Percentiles rank a stretch among this genome's conserved stretches.
Evolutionary conservation across 2,329 filamentous ascomycete species (phyloP).

Genomic region (Trichoderma sp.): DNA sequence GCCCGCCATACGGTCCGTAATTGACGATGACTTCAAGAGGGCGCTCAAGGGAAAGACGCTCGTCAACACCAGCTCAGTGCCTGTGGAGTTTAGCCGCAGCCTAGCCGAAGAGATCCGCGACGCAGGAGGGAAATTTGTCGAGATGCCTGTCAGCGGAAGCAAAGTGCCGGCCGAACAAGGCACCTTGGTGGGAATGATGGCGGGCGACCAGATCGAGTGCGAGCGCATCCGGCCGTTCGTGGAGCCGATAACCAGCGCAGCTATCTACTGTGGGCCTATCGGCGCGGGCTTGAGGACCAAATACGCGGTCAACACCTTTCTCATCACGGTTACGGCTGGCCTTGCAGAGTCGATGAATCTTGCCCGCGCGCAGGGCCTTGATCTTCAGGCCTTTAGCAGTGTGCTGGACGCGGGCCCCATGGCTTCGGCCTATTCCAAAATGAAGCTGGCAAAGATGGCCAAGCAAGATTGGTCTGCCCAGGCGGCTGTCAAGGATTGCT

Average conservation of each 20-base stretch:
- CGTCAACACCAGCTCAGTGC: conserved; percentile 40
- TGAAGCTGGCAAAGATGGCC: conserved; percentile 40
- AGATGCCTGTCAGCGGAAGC: conserved; percentile 45
- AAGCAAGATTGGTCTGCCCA: conserved; percentile 39
- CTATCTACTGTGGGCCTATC: conserved; percentile 42
- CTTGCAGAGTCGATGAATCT: conserved; percentile 42
- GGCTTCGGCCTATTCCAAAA: conserved; percentile 39
- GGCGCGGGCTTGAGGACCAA: conserved; percentile 41
- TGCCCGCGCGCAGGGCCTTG: conserved; percentile 39
- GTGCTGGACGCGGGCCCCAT: conserved; percentile 40
- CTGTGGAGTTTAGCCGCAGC: conserved; percentile 35
- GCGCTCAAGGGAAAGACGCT: conserved; percentile 39
- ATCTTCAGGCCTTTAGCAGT: conserved; percentile 37
- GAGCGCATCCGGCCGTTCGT: conserved; percentile 34
- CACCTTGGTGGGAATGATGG: conserved; percentile 42
- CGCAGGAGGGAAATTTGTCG: conserved; percentile 39
- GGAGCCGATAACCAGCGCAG: conserved; percentile 37
- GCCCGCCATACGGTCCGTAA: conserved; percentile 34
- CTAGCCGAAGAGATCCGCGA: conserved; percentile 33
- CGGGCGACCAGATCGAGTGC: conserved; percentile 36
- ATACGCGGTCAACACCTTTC: conserved; percentile 40
- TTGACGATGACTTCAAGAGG: conserved; percentile 33
- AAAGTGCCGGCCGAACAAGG: conserved; percentile 41
- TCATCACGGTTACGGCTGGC: conserved; percentile 39
- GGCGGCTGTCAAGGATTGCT: conserved; percentile 39